Evolutionary conservation across 768 basidiomycete species (phyloP).

Genomic region (Lentinula lateritia): DNA sequence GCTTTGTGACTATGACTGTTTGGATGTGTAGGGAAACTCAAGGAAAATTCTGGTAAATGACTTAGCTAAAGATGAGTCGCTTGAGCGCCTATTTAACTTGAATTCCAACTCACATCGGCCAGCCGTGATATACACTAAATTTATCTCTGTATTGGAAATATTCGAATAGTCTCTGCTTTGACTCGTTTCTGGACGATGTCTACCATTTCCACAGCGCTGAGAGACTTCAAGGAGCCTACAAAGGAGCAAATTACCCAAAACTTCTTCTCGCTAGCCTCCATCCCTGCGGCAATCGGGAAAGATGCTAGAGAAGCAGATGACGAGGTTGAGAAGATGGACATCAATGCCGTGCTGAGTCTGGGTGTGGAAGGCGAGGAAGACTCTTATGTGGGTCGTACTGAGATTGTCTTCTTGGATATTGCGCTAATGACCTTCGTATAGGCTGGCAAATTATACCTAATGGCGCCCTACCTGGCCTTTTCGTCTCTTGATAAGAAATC

Average conservation of each 20-base stretch:
- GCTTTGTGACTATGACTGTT: too few relatives aligned
- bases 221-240: conserved; percentile 89
- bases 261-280: conserved; percentile 76
- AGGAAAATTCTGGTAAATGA: too few relatives aligned
- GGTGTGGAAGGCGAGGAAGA: conserved; percentile 79
- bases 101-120: too few relatives aligned
- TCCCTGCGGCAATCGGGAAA: conserved; percentile 17
- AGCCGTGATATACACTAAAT: too few relatives aligned
- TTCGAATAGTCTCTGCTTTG: too few relatives aligned
- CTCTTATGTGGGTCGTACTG: conserved; percentile 71
- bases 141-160: too few relatives aligned
- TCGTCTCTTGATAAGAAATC: conserved; percentile 88
- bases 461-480: conserved; percentile 89
- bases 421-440: conserved; percentile 22
- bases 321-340: conserved; percentile 67
- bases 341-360: conserved; percentile 83
- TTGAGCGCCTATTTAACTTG: too few relatives aligned
- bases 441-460: conserved; percentile 88
- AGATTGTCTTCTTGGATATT: background rate
- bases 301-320: conserved; percentile 28
- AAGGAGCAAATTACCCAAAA: conserved; percentile 81
- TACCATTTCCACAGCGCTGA: conserved; percentile 81
- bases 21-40: too few relatives aligned
- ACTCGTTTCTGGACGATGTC: conserved; percentile 42
- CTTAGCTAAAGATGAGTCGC: too few relatives aligned